Conservation (phyloP, 306 rosid genomes). For the Cucurbita ficifolia region DNA sequence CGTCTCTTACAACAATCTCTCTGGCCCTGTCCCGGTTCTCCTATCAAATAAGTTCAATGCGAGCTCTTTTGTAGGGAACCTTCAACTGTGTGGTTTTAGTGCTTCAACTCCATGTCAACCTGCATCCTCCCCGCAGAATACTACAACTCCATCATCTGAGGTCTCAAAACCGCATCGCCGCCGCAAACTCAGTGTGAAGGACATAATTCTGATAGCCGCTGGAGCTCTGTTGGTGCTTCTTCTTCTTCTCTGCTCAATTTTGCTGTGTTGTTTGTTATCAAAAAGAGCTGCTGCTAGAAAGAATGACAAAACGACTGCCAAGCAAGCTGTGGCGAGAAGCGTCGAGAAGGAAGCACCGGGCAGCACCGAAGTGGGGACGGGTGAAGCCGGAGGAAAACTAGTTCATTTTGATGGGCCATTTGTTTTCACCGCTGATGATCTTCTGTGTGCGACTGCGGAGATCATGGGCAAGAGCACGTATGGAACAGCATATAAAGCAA, state of each 20-base stretch:
- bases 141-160: conserved; percentile 38
- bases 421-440: conserved; percentile 79
- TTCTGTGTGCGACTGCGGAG: conserved; percentile 83
- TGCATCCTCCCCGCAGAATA: conserved; percentile 30
- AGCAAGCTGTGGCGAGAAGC: conserved; percentile 25
- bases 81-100: conserved; percentile 62
- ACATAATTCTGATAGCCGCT: conserved; percentile 67
- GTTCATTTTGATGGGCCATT: conserved; percentile 92
- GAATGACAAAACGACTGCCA: conserved; percentile 20
- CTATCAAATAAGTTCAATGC: conserved; percentile 68
- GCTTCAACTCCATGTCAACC: conserved; percentile 50
- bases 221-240: conserved; percentile 57
- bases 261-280: conserved; percentile 56
- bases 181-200: conserved; percentile 52
- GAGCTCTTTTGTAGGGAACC: conserved; percentile 68
- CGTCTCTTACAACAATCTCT: conserved; percentile 76
- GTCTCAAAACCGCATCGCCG: conserved; percentile 19
- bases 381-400: conserved; percentile 57
- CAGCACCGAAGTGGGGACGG: conserved; percentile 36
- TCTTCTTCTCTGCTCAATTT: conserved; percentile 53
- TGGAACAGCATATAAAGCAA: conserved; percentile 86
- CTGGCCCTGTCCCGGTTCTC: conserved; percentile 59
- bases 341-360: conserved; percentile 33
- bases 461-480: conserved; percentile 81
- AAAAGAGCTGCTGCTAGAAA: conserved; percentile 40